Conservation (phyloP, 2,329 filamentous ascomycete genomes). For the Cyclaneusma minus region DNA sequence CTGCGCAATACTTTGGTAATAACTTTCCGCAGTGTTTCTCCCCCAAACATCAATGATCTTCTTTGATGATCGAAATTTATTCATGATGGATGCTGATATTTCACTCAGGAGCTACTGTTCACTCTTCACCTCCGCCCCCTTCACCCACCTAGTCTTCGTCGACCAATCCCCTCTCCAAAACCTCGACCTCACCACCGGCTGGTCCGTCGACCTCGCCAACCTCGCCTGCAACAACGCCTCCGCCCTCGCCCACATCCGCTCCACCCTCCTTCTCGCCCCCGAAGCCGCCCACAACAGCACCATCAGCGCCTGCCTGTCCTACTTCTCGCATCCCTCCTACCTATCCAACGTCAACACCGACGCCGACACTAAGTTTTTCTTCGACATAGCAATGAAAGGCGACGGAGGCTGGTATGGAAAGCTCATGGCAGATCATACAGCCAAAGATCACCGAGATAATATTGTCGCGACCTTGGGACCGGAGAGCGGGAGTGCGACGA, state of each 20-base stretch:
- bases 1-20: conserved; percentile 16
- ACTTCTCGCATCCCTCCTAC: conserved; percentile 10
- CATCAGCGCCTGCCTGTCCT: conserved; percentile 15
- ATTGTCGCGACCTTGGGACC: conserved; percentile 12
- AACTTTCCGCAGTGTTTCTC: too few species aligned
- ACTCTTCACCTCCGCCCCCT: conserved; percentile 14
- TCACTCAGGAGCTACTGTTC: conserved; percentile 13
- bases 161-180: conserved; percentile 19
- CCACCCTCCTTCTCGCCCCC: conserved; percentile 10
- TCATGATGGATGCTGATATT: background rate
- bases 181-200: conserved; percentile 10
- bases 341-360: background rate
- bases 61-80: background rate
- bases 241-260: conserved; percentile 13
- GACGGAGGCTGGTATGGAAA: conserved; percentile 14
- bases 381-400: conserved; percentile 15
- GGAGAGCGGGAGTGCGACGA: conserved; percentile 8
- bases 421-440: conserved; percentile 19
- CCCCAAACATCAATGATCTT: too few species aligned
- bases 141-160: conserved; percentile 16
- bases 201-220: conserved; percentile 15
- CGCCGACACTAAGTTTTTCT: conserved; percentile 15
- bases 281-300: conserved; percentile 14
- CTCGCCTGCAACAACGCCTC: conserved; percentile 15
- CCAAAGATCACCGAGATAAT: conserved; percentile 15